Percentiles rank a stretch among this genome's conserved stretches.
Evolutionary conservation across 2,329 filamentous ascomycete genomes (phyloP).

Genomic region (Ciborinia camelliae): DNA sequence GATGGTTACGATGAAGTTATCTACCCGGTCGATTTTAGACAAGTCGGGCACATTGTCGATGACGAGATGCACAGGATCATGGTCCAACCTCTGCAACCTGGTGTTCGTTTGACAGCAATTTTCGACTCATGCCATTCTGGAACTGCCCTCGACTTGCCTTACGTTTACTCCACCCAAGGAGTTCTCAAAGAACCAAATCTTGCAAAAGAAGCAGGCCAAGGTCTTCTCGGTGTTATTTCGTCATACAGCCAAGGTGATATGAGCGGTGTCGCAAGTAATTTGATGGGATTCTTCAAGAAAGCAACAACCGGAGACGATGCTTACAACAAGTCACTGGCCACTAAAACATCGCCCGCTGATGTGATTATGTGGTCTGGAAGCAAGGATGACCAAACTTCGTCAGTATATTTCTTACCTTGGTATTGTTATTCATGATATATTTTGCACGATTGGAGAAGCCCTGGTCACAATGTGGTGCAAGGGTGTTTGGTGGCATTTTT

Average conservation of each 20-base stretch:
- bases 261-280: constrained; percentile 71
- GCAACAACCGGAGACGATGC: constrained; percentile 75
- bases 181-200: constrained; percentile 67
- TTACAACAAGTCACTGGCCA: constrained; percentile 76
- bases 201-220: constrained; percentile 64
- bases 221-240: constrained; percentile 57
- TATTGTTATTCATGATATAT: constrained; percentile 62
- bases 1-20: constrained; percentile 83
- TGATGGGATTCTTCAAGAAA: constrained; percentile 86
- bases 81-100: constrained; percentile 72
- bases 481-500: constrained; percentile 47
- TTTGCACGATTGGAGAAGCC: constrained; percentile 44
- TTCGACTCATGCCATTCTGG: constrained; percentile 69
- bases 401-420: constrained; percentile 45
- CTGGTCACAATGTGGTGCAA: constrained; percentile 53
- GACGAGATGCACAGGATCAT: constrained; percentile 79
- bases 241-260: constrained; percentile 77
- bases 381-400: constrained; percentile 94
- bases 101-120: constrained; percentile 73
- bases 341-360: constrained; percentile 90
- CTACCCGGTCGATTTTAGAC: constrained; percentile 77
- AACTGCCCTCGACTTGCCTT: constrained; percentile 63
- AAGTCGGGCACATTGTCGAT: constrained; percentile 77
- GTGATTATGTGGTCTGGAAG: constrained; percentile 98
- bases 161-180: constrained; percentile 67